Conservation (phyloP, 192 early-diverging fungal species). For the Coemansia asiatica region DNA sequence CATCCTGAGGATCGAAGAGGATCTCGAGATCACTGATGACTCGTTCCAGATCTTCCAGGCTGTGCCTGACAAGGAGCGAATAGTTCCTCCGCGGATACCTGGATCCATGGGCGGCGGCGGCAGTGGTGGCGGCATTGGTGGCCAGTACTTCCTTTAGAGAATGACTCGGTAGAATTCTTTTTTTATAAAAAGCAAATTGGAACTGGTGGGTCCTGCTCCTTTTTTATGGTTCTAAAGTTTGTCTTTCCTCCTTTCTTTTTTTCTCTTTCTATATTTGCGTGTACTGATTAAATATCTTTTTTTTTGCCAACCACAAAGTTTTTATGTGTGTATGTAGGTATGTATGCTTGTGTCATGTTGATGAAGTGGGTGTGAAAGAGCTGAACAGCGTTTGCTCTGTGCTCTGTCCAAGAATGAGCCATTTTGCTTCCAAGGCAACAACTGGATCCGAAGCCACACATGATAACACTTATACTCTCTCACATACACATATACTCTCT, state of each 20-base stretch:
- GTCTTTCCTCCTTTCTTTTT: conserved; percentile 6
- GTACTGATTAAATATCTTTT: neutral
- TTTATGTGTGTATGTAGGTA: too few relatives aligned
- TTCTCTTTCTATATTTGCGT: conserved; percentile 3
- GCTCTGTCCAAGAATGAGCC: neutral
- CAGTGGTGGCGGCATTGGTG: conserved; percentile 29
- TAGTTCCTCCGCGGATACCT: conserved; percentile 54
- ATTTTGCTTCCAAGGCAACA: neutral
- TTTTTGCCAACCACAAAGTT: too few relatives aligned
- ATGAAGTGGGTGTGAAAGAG: neutral
- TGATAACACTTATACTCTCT: neutral
- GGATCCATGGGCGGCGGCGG: conserved; percentile 47
- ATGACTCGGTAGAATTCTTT: conserved; percentile 10
- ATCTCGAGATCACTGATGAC: conserved; percentile 73
- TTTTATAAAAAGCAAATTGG: too few relatives aligned
- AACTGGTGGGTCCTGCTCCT: too few relatives aligned
- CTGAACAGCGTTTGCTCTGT: neutral
- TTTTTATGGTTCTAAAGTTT: neutral
- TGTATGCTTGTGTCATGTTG: neutral
- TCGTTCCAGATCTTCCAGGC: conserved; percentile 96
- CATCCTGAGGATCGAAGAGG: conserved; percentile 69
- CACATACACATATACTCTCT: conserved; percentile 5
- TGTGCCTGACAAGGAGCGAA: conserved; percentile 88
- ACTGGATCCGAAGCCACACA: conserved; percentile 1
- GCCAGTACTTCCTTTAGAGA: conserved; percentile 48